Conservation (phyloP, 2,329 filamentous ascomycete species). For the Claviceps africana region DNA sequence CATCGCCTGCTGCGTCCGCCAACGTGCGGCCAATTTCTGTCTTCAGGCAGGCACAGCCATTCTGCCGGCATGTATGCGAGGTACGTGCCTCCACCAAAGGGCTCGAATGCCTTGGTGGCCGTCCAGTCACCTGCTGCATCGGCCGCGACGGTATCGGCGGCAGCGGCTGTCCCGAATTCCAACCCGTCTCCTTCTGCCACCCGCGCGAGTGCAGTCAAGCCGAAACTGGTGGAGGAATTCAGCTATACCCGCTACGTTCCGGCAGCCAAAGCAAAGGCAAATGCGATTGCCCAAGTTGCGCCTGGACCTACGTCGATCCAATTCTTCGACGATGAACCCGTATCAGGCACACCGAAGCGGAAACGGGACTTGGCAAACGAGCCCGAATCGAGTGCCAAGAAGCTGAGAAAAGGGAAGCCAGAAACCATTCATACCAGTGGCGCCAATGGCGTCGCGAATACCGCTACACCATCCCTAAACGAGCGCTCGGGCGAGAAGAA, state of each 20-base stretch:
- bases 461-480: background rate
- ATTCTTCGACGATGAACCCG: constrained; percentile 17
- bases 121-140: constrained; percentile 1
- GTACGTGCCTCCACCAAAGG: constrained; percentile 25
- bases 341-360: constrained; percentile 17
- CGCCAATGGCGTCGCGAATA: constrained; percentile 8
- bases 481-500: constrained; percentile 4
- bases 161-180: constrained; percentile 2
- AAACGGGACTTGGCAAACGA: constrained; percentile 22
- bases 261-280: constrained; percentile 11
- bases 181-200: constrained; percentile 1
- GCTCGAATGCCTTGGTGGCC: constrained; percentile 6
- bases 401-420: constrained; percentile 14
- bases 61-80: constrained; percentile 25
- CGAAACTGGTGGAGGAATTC: constrained; percentile 11
- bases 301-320: constrained; percentile 8
- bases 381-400: constrained; percentile 20
- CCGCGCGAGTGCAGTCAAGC: background rate
- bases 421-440: constrained; percentile 5
- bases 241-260: constrained; percentile 30
- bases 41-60: background rate
- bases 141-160: background rate
- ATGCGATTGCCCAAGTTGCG: constrained; percentile 3
- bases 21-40: no score
- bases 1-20: background rate